Conservation (phyloP, 805 yeast genomes). For the Starmerella vaccinii region DNA sequence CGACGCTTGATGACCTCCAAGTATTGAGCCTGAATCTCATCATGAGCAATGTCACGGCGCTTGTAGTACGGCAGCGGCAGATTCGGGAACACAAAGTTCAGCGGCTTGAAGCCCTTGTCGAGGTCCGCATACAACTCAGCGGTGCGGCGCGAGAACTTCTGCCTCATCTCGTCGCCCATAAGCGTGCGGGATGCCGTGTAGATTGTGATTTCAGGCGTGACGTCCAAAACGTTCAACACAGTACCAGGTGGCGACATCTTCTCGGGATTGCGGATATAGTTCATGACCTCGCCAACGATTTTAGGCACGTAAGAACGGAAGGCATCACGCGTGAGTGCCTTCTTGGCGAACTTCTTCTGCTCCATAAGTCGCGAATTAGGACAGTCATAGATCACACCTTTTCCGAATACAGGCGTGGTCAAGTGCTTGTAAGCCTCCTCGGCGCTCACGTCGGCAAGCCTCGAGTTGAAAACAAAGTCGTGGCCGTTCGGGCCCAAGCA, state of each 20-base stretch:
- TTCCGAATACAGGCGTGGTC: constrained; percentile 98
- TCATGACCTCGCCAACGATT: constrained; percentile 64
- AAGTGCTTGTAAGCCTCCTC: constrained; percentile 92
- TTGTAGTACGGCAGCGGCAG: constrained; percentile 79
- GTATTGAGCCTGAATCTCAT: constrained; percentile 68
- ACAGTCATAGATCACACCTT: constrained; percentile 95
- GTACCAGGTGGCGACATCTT: constrained; percentile 31
- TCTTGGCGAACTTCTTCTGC: constrained; percentile 92
- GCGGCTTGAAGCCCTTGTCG: constrained; percentile 93
- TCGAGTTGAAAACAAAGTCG: constrained; percentile 88
- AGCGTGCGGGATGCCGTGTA: constrained; percentile 91
- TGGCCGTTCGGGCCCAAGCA: constrained; percentile 96
- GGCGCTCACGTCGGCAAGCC: constrained; percentile 80
- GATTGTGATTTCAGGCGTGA: constrained; percentile 92
- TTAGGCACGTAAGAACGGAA: constrained; percentile 80
- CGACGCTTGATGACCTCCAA: constrained; percentile 65
- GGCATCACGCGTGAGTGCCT: constrained; percentile 74
- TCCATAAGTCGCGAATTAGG: constrained; percentile 92
- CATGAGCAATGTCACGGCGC: constrained; percentile 81
- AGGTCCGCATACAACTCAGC: constrained; percentile 81
- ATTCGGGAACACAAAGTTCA: constrained; percentile 91
- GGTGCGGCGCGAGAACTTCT: constrained; percentile 66
- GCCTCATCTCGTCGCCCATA: constrained; percentile 85
- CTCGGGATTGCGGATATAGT: constrained; percentile 43
- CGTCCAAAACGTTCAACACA: constrained; percentile 46